phyloP scores from a whole-genome alignment of 2,329 filamentous ascomycete genomes.

The Hymenoscyphus infarciens region DNA sequence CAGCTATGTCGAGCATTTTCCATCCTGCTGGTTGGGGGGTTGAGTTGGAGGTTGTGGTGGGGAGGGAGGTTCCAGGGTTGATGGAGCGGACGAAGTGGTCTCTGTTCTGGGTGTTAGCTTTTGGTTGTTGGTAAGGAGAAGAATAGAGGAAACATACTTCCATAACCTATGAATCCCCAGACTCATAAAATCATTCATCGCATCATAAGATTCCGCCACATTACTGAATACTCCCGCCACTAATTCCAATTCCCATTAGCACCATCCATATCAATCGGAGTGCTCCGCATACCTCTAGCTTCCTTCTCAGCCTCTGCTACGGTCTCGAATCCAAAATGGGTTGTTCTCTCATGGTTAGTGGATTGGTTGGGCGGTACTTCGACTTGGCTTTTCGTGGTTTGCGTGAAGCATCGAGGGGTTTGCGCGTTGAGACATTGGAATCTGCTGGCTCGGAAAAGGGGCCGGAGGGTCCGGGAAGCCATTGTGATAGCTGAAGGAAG shows the following conservation, averaged over 20 bases:
- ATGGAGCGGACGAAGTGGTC: conserved; percentile 92
- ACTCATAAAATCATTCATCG: conserved; percentile 99
- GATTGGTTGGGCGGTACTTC: conserved; percentile 17
- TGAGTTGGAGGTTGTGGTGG: conserved; percentile 39
- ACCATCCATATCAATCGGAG: not conserved
- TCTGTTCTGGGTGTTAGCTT: conserved; percentile 36
- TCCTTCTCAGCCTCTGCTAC: conserved; percentile 37
- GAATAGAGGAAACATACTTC: conserved; percentile 55
- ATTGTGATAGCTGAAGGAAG: conserved; percentile 16
- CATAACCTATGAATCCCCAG: conserved; percentile 93
- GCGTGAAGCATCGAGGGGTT: conserved; percentile 23
- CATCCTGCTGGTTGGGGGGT: conserved; percentile 49
- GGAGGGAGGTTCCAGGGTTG: conserved; percentile 58
- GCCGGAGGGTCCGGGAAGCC: conserved; percentile 26
- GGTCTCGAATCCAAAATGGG: conserved; percentile 37
- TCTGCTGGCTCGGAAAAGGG: conserved; percentile 22
- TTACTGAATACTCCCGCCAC: conserved; percentile 82
- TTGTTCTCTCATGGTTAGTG: conserved; percentile 32
- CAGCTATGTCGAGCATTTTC: conserved; percentile 90
- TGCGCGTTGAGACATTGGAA: conserved; percentile 18
- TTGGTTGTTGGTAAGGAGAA: not conserved
- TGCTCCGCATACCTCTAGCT: conserved; percentile 30
- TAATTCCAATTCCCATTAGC: conserved; percentile 11
- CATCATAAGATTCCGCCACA: conserved; percentile 84
- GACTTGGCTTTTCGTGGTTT: conserved; percentile 17